A percentile compares a stretch with the other conserved stretches of the same genome.
phyloP scores from a whole-genome alignment of 2,329 filamentous ascomycete species.

The Huntiella abstrusa region DNA sequence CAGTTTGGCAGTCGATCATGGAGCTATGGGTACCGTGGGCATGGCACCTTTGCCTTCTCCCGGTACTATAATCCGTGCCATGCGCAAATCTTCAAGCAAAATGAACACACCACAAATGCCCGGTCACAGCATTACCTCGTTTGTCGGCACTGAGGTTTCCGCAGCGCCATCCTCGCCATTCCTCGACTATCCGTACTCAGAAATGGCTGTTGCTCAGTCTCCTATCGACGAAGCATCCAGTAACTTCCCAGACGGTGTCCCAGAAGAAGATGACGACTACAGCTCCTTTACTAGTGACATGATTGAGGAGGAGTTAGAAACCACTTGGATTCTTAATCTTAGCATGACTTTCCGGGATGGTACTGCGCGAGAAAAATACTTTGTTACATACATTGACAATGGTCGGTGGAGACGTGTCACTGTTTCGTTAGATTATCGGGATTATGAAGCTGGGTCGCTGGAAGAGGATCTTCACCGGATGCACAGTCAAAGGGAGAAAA shows the following conservation, averaged over 20 bases:
- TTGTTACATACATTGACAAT: conserved; percentile 80
- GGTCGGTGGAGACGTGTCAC: conserved; percentile 75
- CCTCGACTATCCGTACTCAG: not conserved
- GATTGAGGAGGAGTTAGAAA: conserved; percentile 67
- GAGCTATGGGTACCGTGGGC: not conserved
- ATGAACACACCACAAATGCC: not conserved
- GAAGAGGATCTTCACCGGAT: conserved; percentile 65
- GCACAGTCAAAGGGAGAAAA: conserved; percentile 80
- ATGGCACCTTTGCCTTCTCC: not conserved
- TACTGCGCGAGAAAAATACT: conserved; percentile 90
- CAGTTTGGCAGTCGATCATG: not conserved
- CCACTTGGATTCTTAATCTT: conserved; percentile 85
- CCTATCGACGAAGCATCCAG: not conserved
- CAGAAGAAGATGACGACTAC: conserved; percentile 6
- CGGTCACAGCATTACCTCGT: not conserved
- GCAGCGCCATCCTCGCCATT: conserved; percentile 3
- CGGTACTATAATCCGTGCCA: not conserved
- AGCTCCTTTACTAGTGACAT: conserved; percentile 20
- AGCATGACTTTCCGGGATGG: conserved; percentile 97
- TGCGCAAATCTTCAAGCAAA: not conserved
- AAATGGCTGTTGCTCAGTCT: not conserved
- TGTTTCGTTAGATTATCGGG: conserved; percentile 80
- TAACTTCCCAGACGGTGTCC: not conserved
- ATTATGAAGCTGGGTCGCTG: conserved; percentile 60
- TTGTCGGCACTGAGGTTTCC: not conserved